Percentiles rank a stretch among this genome's conserved stretches.
phyloP scores from a whole-genome alignment of 2,329 filamentous ascomycete genomes.

The Colletotrichum karsti region DNA sequence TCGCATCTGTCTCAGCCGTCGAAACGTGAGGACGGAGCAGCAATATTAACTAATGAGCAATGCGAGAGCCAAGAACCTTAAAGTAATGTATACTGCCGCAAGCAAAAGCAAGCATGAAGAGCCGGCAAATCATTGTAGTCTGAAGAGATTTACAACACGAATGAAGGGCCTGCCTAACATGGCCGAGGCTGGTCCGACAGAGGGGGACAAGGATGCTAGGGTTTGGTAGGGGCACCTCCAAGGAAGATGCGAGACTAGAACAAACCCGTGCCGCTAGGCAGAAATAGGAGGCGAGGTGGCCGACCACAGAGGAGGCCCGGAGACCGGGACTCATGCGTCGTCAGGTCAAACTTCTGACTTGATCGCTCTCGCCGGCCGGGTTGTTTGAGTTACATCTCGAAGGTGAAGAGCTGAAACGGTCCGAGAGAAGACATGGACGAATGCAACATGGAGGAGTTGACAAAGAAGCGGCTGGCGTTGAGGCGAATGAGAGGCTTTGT shows the following conservation, averaged over 20 bases:
- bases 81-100: neutral
- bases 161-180: slow-evolving; percentile 7
- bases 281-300: slow-evolving; percentile 7
- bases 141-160: slow-evolving; percentile 3
- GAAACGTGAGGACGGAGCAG: slow-evolving; percentile 4
- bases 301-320: neutral
- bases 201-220: slow-evolving; percentile 17
- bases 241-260: slow-evolving; percentile 5
- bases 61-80: neutral
- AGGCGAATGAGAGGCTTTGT: neutral
- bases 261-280: slow-evolving; percentile 2
- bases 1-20: slow-evolving; percentile 3
- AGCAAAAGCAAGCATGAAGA: slow-evolving; percentile 21
- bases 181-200: slow-evolving; percentile 16
- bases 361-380: neutral
- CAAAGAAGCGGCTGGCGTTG: neutral
- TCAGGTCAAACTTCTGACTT: neutral
- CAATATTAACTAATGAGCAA: neutral
- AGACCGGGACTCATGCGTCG: neutral
- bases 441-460: neutral
- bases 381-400: neutral
- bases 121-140: slow-evolving; percentile 1
- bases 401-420: neutral
- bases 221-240: slow-evolving; percentile 14
- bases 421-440: neutral